phyloP scores from a whole-genome alignment of 805 yeast species.

The Geotrichum ghanense region DNA sequence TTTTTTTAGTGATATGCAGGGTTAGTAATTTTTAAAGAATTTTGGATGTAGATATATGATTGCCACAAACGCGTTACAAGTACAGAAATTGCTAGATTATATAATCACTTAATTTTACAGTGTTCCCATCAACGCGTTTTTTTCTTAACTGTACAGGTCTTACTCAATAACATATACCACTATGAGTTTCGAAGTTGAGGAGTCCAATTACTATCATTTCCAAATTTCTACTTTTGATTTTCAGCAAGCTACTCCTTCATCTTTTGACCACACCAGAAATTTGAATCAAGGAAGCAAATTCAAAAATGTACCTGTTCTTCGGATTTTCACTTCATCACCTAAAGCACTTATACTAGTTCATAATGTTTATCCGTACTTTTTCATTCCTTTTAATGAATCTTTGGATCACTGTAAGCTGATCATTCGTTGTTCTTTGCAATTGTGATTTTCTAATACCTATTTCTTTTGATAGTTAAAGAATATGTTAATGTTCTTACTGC shows the following conservation, averaged over 20 bases:
- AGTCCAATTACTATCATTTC: neutral
- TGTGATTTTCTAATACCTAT: constrained; percentile 1
- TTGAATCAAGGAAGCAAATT: constrained; percentile 1
- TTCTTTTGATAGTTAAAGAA: constrained; percentile 9
- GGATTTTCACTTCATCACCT: constrained; percentile 59
- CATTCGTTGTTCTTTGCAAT: neutral
- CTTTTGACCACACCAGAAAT: neutral
- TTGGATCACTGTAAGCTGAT: constrained; percentile 7
- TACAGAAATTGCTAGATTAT: too few species aligned
- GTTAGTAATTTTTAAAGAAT: too few species aligned
- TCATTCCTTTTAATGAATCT: constrained; percentile 45
- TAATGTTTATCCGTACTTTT: constrained; percentile 75
- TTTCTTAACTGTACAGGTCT: constrained; percentile 1
- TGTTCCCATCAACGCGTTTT: too few species aligned
- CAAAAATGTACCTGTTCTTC: constrained; percentile 52
- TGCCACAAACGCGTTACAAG: too few species aligned
- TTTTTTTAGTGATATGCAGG: too few species aligned
- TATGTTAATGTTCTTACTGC: constrained; percentile 11
- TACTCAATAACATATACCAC: constrained; percentile 4
- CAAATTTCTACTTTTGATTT: neutral
- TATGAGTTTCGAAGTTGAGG: constrained; percentile 3
- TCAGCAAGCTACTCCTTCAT: constrained; percentile 1
- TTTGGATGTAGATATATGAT: too few species aligned
- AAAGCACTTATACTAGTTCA: constrained; percentile 63
- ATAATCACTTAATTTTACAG: too few species aligned